These are phyloP conservation scores for Ochetophila trinervis DNA, from an alignment of 306 rosid species.

Conservation along the genomic window DNA sequence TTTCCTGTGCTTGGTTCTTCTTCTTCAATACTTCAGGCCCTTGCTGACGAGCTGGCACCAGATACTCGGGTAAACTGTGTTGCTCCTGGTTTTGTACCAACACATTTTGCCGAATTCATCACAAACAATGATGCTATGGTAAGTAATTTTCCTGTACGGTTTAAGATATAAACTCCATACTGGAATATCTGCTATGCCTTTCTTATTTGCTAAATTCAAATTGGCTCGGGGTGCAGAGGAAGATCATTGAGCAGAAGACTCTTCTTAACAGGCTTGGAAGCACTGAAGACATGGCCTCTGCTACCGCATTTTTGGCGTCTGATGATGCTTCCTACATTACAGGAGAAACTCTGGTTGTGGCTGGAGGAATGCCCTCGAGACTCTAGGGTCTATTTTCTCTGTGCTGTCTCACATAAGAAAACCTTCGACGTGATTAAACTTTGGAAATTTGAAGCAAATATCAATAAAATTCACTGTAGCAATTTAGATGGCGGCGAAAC, in stretches of 20 bases:
- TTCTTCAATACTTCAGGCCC: constrained; percentile 46
- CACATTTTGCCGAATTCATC: constrained; percentile 69
- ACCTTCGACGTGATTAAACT: not conserved
- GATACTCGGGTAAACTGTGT: constrained; percentile 83
- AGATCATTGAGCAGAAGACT: constrained; percentile 52
- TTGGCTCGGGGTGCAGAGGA: constrained; percentile 42
- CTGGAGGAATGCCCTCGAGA: constrained; percentile 88
- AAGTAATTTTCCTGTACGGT: constrained; percentile 23
- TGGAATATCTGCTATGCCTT: not conserved
- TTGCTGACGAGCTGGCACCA: constrained; percentile 85
- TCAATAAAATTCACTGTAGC: not conserved
- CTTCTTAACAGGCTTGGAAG: constrained; percentile 83
- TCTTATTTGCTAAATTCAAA: constrained; percentile 2
- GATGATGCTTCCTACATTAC: constrained; percentile 92
- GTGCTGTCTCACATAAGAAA: not conserved
- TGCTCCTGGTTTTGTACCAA: constrained; percentile 96
- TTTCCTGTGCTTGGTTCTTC: constrained; percentile 19
- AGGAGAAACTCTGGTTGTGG: constrained; percentile 91
- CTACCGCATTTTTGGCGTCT: constrained; percentile 80
- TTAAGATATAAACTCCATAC: not conserved
- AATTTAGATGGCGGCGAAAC: not conserved
- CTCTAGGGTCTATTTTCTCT: constrained; percentile 42
- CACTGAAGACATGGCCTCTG: constrained; percentile 88
- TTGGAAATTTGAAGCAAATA: not conserved
- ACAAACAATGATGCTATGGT: constrained; percentile 44